Evolutionary conservation across 1,284 basidiomycete species (phyloP), one percentile per base, ranked within the genome.

Genomic region (Vanrija pseudolonga): DNA sequence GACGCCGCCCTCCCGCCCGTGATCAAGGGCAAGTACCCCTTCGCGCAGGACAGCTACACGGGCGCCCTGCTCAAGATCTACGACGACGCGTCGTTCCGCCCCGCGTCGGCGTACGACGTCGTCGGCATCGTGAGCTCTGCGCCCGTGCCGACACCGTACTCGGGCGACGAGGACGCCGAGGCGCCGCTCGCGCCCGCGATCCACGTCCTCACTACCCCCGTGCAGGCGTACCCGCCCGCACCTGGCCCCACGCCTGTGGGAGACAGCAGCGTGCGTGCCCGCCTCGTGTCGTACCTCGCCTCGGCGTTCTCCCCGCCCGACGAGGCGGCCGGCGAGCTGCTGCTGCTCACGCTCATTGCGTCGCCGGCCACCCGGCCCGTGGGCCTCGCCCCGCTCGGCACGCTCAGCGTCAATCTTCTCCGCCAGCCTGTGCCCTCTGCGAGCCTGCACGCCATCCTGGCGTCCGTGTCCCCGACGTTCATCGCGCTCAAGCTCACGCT

Each of bases 41-140:
- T 71, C 6, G 59, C 65, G 3, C 57, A 51, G 2, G 46, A 62
- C 2, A 20, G 43, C 19, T 72, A 73, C 42, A 45, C 64, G 7
- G 75, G 74, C 6, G 72, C 72, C 5, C 49, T 77, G 24, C 55
- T 77, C 50, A 77, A 77, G 63, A 72, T 72, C 37, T 77, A 76
- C 57, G 72, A 72, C 48, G 69, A 73, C 37, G 60, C 60, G 8
- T 57, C 69, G 0, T 72, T 63, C 53, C 66, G 65, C 46, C 73
- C 75, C 4, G 70, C 72, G 2, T 66, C 71, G 2, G 58, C 62
- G 2, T 64, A 68, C 47, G 62, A 64, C 18, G 71, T 75, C 37
- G 56, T 68, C 38, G 75, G 75, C 1, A 60, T 77, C 32, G 50
- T 76, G 11, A 71, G 71, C 0, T 50, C 59, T 0, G 65, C 72